These are phyloP conservation scores for Pythium chondricola DNA, from an alignment of 352 stramenopile species.

Conservation along the genomic window DNA sequence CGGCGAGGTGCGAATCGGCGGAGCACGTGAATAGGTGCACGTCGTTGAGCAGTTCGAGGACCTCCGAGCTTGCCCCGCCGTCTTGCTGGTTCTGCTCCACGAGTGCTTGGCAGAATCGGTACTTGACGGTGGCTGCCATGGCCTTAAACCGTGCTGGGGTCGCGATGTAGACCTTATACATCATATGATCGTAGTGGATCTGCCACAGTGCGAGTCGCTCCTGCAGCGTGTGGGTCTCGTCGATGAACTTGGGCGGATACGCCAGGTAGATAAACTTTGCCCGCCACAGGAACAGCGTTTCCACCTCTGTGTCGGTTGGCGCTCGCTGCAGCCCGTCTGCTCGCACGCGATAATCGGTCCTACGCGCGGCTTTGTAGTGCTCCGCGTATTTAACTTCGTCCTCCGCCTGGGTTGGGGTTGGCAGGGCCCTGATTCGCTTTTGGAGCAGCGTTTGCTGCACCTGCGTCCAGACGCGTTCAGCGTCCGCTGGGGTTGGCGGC, in stretches of 20 bases:
- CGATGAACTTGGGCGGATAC: slow-evolving; percentile 1
- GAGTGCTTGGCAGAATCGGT: slow-evolving; percentile 2
- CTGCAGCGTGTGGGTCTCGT: slow-evolving; percentile 7
- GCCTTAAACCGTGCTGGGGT: not conserved
- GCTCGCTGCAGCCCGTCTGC: not conserved
- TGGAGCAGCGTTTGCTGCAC: too few relatives aligned
- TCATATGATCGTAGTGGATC: not conserved
- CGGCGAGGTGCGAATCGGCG: not conserved
- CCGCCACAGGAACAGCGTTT: slow-evolving; percentile 4
- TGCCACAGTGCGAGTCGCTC: not conserved
- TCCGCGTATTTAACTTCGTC: not conserved
- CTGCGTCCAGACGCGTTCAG: too few relatives aligned
- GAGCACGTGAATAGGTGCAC: not conserved
- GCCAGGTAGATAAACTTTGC: not conserved
- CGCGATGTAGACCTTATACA: slow-evolving; percentile 2
- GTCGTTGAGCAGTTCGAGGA: slow-evolving; percentile 2
- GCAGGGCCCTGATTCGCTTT: too few relatives aligned
- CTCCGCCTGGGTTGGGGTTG: not conserved
- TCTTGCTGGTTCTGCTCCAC: slow-evolving; percentile 2
- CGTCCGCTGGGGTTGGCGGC: too few relatives aligned
- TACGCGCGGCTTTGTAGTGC: not conserved
- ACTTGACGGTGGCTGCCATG: slow-evolving; percentile 3
- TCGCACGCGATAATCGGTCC: not conserved
- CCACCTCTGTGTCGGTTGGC: not conserved
- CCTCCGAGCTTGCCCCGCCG: not conserved